Evolutionary conservation across 129 eudicot genomes (phyloP), one percentile per base, ranked within the genome.

Genomic region (Arctium lappa): DNA sequence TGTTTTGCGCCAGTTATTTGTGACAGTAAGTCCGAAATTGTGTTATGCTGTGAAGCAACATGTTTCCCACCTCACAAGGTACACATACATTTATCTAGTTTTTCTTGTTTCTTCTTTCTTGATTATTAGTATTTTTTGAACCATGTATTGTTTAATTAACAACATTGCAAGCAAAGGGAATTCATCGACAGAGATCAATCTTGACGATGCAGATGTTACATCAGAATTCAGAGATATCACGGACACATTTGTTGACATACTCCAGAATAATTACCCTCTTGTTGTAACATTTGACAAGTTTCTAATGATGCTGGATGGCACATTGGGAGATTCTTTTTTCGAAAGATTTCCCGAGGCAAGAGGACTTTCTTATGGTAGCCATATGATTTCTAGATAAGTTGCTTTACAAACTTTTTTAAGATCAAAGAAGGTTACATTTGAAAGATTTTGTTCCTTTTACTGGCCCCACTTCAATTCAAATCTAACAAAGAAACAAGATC

Each of bases 231-330:
- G 36, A 22, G 85, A 82, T 39, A 83, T 87, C 8, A 88, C 91
- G 0, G 87, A 87, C 62, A 71, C 91, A 9, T 87, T 90, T 83
- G 18, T 83, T 69, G 83, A 84, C 15, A 63, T 90, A 40, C 85
- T 83, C 8, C 53, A 46, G 6, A 69, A 82, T 40, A 72, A 46
- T 0, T 90, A 85, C 78, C 93, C 93, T 33, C 86, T 90, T 60
- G 86, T 87, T 11, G 66, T 90, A 69, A 87, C 93, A 50, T 87
- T 90, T 16, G 82, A 78, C 34, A 90, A 90, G 80, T 90, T 90
- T 68, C 38, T 90, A 6, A 74, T 90, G 85, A 90, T 90, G 93
- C 85, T 90, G 33, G 91, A 90, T 80, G 86, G 88, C 16, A 85
- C 89, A 33, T n/a, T 90, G 22, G 91, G 89, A 4, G 22, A 40